Evolutionary conservation across 371 early-diverging fungal species (phyloP).

Genomic region (Rhizopus microsporus): DNA sequence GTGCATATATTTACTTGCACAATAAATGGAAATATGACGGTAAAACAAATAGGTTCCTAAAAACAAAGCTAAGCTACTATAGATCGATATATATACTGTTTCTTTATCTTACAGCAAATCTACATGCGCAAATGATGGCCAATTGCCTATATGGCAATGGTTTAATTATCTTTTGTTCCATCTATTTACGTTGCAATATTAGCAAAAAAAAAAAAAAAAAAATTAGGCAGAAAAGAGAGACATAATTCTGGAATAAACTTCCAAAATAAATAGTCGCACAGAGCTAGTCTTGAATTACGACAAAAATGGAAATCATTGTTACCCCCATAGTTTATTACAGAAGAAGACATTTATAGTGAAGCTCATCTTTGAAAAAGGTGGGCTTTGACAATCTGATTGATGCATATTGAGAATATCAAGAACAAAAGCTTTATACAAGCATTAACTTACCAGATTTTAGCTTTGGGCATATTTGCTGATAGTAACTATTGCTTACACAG

Average conservation of each 20-base stretch:
- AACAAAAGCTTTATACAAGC: no score
- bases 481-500: no score
- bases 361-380: no score
- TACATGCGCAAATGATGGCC: conserved; percentile 52
- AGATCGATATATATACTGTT: not conserved
- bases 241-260: no score
- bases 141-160: conserved; percentile 61
- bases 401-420: no score
- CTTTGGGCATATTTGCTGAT: no score
- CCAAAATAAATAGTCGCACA: not conserved
- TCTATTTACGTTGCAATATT: conserved; percentile 1
- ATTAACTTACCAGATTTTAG: no score
- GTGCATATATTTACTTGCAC: conserved; percentile 28
- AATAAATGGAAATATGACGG: conserved; percentile 64
- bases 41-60: conserved; percentile 66
- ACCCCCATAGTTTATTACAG: not conserved
- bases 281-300: no score
- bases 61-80: conserved; percentile 11
- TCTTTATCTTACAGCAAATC: conserved; percentile 39
- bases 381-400: no score
- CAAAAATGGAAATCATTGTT: not conserved
- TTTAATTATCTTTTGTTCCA: conserved; percentile 20
- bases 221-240: conserved; percentile 5
- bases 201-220: conserved; percentile 9
- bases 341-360: not conserved